phyloP scores from a whole-genome alignment of 495 filamentous ascomycete genomes.

The Penicillium ucsense region DNA sequence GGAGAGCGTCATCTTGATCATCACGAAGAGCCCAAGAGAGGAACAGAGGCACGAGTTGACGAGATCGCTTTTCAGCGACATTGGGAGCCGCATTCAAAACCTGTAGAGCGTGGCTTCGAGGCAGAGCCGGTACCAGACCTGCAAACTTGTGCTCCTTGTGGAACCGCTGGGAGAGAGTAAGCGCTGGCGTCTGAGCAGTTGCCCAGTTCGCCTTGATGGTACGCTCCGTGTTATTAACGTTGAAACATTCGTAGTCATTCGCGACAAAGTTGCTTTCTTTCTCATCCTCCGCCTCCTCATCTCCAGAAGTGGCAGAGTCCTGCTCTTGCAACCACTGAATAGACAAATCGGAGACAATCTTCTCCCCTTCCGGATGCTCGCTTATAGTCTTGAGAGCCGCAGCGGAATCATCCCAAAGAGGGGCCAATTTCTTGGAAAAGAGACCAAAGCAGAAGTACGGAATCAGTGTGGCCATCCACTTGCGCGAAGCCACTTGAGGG shows the following conservation, averaged over 20 bases:
- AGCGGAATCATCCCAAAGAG: constrained; percentile 76
- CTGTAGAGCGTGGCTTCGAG: constrained; percentile 67
- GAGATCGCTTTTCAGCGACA: constrained; percentile 76
- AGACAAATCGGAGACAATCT: constrained; percentile 58
- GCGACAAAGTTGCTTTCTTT: constrained; percentile 20
- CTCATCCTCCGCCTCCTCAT: constrained; percentile 17
- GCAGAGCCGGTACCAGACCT: constrained; percentile 31
- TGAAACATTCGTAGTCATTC: constrained; percentile 70
- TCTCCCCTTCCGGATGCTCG: constrained; percentile 59
- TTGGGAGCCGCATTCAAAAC: constrained; percentile 63
- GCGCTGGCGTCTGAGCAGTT: constrained; percentile 9
- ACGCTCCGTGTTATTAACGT: constrained; percentile 50
- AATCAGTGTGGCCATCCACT: constrained; percentile 61
- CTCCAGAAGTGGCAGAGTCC: constrained; percentile 25
- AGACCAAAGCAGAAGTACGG: constrained; percentile 83
- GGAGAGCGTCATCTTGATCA: constrained; percentile 37
- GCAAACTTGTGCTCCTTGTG: constrained; percentile 24
- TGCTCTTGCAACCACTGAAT: constrained; percentile 69
- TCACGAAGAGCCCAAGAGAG: constrained; percentile 59
- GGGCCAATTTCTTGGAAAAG: constrained; percentile 71
- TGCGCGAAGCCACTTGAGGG: constrained; percentile 38
- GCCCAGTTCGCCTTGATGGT: constrained; percentile 25
- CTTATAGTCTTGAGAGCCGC: constrained; percentile 65
- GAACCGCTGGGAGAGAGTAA: constrained; percentile 22
- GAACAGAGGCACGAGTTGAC: constrained; percentile 75